Base-by-base conservation (phyloP, 2,329 filamentous ascomycete species). In the Exophiala calicioides region DNA sequence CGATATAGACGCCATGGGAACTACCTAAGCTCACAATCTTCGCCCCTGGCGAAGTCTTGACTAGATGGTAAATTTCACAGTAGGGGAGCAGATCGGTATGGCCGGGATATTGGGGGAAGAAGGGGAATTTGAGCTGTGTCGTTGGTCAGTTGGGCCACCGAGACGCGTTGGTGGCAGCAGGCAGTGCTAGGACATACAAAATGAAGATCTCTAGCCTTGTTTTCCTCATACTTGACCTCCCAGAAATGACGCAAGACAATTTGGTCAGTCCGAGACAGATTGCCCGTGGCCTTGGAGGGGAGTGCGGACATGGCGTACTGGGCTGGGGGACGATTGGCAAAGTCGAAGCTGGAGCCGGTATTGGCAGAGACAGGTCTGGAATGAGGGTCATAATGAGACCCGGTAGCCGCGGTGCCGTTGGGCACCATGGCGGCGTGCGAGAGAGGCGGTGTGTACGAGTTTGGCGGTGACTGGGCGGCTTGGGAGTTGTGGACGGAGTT, bases 241-340 rank as follows among this genome's bases (percentile, higher is more conserved):
- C 57, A 59, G 47, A 59, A 59, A 29, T 56, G 54, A 27, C 55
- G 49, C 34, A 59, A 46, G 12, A 59, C 55, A 26, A 59, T 50
- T 33, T 58, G 55, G 39, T 59, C 57, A 1, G 57, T 59, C 5
- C 57, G 51, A 6, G 55, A 56, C 4, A 59, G 46, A 16, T 52
- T 55, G 19, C 49, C 46, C 15, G 55, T 23, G 9, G 46, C 26
- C 19, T 29, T 47, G 10, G 53, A 33, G n/a, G 52, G 54, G 33
- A 57, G 29, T 2, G 47, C 30, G 5, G 53, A 46, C 30, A 54
- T 46, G 5, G 36, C 46, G 24, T 44, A 43, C 21, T 57, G 52
- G 10, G 26, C 24, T 5, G 51, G 40, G 12, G 55, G 57, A 4
- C 53, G 50, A 43, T 57, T 56, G 3, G 51, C 44, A 29, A 59